Evolutionary conservation across 352 stramenopile species (phyloP), one percentile per base, ranked within the genome.

Genomic region (Peronospora destructor): DNA sequence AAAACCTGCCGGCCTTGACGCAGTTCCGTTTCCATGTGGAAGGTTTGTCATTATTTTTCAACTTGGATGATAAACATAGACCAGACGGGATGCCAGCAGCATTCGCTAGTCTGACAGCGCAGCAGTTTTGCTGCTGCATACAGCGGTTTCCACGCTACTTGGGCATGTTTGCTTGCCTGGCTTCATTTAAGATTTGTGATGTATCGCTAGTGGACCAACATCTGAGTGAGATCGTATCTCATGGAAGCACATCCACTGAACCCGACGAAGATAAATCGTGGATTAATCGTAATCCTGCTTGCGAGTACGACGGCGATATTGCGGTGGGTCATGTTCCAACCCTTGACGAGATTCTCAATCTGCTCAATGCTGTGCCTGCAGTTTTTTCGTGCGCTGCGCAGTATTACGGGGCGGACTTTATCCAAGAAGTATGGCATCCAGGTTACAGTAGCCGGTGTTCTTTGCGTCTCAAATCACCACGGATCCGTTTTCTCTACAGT

Each of bases 371-470:
- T 30, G 67, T 86, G 2, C 73, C 72, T 21, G 80, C 80, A 0
- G 77, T 93, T 3, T 87, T 93, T 53, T 84, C 83, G 3, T 86
- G 76, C 39, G 73, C 71, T n/a, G 74, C 67, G 0, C 75, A 91
- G 33, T 76, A 84, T 26, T 93, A 86, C 38, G 83, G 83, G 6
- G 76, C 75, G 0, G 68, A 91, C 57, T 58, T 61, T 5, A 91
- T 93, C 13, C 80, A 93, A 46, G 73, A 91, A 58, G 23, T 48
- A 6, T 93, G 83, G 83, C 83, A 93, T 45, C 83, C 83, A 46
- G 83, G 83, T 0, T 93, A 89, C 34, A 75, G 70, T 41, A 89
- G 75, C 34, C 68, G 79, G 10, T 85, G 85, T 33, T 79, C 76
- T 0, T 59, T 93, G 8, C 80, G 83, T 0, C 49, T 93, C 0